Conservation (phyloP, 2,329 filamentous ascomycete species). For the Penicillium sclerotiorum region DNA sequence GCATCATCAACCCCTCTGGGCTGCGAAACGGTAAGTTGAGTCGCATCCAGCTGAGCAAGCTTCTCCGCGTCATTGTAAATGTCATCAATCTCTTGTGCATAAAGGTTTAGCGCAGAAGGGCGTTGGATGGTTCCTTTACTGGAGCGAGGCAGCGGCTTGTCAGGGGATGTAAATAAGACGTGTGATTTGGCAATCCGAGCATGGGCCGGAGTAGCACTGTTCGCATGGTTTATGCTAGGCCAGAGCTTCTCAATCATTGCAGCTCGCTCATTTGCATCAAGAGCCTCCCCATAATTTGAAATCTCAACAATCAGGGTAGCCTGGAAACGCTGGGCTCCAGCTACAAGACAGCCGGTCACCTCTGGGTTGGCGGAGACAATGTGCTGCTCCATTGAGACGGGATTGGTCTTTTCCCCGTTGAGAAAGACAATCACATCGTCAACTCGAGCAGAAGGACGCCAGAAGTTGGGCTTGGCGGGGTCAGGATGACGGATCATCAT, state of each 20-base stretch:
- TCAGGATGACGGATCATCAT: conserved; percentile 36
- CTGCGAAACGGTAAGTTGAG: not conserved
- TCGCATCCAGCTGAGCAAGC: not conserved
- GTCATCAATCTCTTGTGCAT: not conserved
- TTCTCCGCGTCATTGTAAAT: conserved; percentile 1
- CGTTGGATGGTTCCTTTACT: conserved; percentile 10
- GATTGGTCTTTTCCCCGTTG: conserved; percentile 25
- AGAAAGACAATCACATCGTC: conserved; percentile 26
- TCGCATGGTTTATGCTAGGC: conserved; percentile 35
- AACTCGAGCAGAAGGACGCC: conserved; percentile 16
- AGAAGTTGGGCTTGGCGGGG: conserved; percentile 21
- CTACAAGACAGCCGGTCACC: conserved; percentile 18
- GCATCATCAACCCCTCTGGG: conserved; percentile 2
- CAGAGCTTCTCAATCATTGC: conserved; percentile 29
- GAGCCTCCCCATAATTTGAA: not conserved
- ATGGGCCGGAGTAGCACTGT: conserved; percentile 13
- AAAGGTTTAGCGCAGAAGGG: not conserved
- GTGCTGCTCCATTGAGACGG: conserved; percentile 25
- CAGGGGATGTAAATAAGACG: conserved; percentile 5
- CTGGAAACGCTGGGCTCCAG: conserved; percentile 26
- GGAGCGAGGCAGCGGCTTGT: not conserved
- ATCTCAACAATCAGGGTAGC: conserved; percentile 28
- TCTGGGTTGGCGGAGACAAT: conserved; percentile 14
- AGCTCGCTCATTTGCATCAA: conserved; percentile 11
- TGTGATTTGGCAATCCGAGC: conserved; percentile 18